A percentile compares a stretch with the other conserved stretches of the same genome.
Conservation (phyloP, 805 yeast genomes). For the Jamesozyma spencerorum region DNA sequence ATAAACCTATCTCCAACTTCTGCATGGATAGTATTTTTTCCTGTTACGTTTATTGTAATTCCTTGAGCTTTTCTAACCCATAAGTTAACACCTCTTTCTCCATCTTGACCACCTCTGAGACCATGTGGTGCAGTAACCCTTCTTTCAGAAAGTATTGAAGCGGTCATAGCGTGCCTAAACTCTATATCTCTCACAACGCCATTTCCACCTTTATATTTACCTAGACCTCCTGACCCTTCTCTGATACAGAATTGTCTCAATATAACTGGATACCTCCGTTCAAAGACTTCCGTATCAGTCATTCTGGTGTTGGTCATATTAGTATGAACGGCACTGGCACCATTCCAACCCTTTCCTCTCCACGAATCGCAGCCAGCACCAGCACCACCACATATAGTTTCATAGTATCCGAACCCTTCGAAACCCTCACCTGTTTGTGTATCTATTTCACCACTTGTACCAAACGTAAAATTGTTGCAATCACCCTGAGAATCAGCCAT, state of each 20-base stretch:
- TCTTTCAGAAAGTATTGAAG: conserved; percentile 79
- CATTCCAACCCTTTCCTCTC: conserved; percentile 70
- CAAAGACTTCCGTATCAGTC: conserved; percentile 85
- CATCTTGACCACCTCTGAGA: conserved; percentile 71
- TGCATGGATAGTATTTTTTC: conserved; percentile 54
- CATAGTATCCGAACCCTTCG: conserved; percentile 81
- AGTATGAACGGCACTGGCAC: conserved; percentile 83
- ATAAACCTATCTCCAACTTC: conserved; percentile 56
- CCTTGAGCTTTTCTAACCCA: conserved; percentile 36
- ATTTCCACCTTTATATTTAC: conserved; percentile 67
- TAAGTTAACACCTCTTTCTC: conserved; percentile 58
- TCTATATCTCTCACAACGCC: conserved; percentile 83
- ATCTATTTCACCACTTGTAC: conserved; percentile 61
- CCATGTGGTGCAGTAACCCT: conserved; percentile 83
- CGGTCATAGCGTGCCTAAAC: conserved; percentile 61
- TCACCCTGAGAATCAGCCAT: conserved; percentile 96
- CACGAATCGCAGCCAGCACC: conserved; percentile 56
- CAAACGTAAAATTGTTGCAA: conserved; percentile 89
- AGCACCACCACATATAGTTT: conserved; percentile 91
- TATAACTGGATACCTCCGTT: conserved; percentile 78
- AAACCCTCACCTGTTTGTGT: conserved; percentile 35
- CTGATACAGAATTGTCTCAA: conserved; percentile 65
- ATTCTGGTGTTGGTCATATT: conserved; percentile 91
- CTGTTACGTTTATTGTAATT: conserved; percentile 47
- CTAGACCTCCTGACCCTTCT: conserved; percentile 69